These are phyloP conservation scores for Kwoniella pini DNA, from an alignment of 768 basidiomycete genomes.

Conservation along the genomic window DNA sequence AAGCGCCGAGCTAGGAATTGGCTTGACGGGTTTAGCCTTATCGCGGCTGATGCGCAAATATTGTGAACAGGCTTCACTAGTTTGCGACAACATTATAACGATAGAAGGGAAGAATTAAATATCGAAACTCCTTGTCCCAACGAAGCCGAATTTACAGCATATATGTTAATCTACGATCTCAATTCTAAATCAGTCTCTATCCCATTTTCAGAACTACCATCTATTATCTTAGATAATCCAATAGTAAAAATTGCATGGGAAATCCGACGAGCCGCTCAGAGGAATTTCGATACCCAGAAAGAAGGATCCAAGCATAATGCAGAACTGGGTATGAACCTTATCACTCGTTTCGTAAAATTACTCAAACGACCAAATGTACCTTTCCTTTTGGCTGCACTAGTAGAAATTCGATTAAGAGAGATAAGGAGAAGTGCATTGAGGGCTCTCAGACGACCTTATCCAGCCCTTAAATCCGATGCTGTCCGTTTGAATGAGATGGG, in stretches of 20 bases:
- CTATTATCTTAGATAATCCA: slow-evolving; percentile 67
- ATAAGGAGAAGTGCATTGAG: slow-evolving; percentile 57
- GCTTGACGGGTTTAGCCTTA: too few species aligned
- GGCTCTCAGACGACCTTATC: slow-evolving; percentile 60
- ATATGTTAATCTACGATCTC: slow-evolving; percentile 89
- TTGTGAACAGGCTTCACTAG: slow-evolving; percentile 87
- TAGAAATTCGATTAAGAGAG: slow-evolving; percentile 78
- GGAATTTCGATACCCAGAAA: slow-evolving; percentile 61
- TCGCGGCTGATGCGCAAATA: not conserved
- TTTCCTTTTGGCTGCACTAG: slow-evolving; percentile 83
- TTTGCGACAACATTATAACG: slow-evolving; percentile 89
- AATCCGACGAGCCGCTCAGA: slow-evolving; percentile 77
- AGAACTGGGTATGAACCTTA: slow-evolving; percentile 62
- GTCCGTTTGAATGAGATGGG: slow-evolving; percentile 60
- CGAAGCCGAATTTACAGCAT: slow-evolving; percentile 94
- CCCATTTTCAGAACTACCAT: slow-evolving; percentile 63
- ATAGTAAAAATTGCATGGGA: slow-evolving; percentile 79
- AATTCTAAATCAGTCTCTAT: slow-evolving; percentile 77
- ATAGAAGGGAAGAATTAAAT: slow-evolving; percentile 61
- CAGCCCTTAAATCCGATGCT: slow-evolving; percentile 29
- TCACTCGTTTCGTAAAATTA: slow-evolving; percentile 66
- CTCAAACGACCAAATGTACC: slow-evolving; percentile 71
- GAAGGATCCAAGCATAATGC: slow-evolving; percentile 61
- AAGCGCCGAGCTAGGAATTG: too few species aligned
- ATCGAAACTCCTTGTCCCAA: slow-evolving; percentile 67